A percentile compares a stretch with the other conserved stretches of the same genome.
phyloP scores from a whole-genome alignment of 2,329 filamentous ascomycete genomes.

The Anthostomella pinea region DNA sequence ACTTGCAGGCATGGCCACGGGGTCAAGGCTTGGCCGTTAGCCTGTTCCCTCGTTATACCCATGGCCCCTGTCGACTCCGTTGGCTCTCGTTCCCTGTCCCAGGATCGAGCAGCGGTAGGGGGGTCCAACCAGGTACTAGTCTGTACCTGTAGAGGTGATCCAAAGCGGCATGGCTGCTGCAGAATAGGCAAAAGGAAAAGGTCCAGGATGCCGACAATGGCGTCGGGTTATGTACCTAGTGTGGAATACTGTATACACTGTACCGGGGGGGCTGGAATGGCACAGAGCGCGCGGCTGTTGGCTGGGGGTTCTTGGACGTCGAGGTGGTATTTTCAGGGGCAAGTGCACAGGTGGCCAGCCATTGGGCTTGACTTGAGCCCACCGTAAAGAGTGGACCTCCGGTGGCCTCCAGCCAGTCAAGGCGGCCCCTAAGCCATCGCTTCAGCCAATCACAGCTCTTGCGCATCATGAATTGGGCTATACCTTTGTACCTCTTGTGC shows the following conservation, averaged over 20 bases:
- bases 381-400: not conserved
- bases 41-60: conserved; percentile 21
- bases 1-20: conserved; percentile 17
- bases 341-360: not conserved
- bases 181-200: conserved; percentile 5
- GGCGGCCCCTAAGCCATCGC: conserved; percentile 2
- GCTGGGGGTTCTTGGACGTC: conserved; percentile 19
- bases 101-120: conserved; percentile 15
- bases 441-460: conserved; percentile 18
- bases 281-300: conserved; percentile 30
- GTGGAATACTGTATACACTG: not conserved
- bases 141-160: conserved; percentile 10
- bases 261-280: conserved; percentile 18
- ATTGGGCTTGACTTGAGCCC: no score
- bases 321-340: conserved; percentile 29
- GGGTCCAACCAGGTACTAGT: conserved; percentile 13
- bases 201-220: conserved; percentile 5
- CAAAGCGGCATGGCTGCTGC: conserved; percentile 15
- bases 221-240: not conserved
- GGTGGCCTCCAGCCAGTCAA: conserved; percentile 13
- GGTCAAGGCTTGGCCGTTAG: conserved; percentile 25
- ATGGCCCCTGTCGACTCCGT: conserved; percentile 18
- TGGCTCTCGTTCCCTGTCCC: conserved; percentile 22
- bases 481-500: conserved; percentile 7
- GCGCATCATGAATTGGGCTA: conserved; percentile 10